Evolutionary conservation across 1,284 basidiomycete species (phyloP).

Genomic region (Cutaneotrichosporon sp.): DNA sequence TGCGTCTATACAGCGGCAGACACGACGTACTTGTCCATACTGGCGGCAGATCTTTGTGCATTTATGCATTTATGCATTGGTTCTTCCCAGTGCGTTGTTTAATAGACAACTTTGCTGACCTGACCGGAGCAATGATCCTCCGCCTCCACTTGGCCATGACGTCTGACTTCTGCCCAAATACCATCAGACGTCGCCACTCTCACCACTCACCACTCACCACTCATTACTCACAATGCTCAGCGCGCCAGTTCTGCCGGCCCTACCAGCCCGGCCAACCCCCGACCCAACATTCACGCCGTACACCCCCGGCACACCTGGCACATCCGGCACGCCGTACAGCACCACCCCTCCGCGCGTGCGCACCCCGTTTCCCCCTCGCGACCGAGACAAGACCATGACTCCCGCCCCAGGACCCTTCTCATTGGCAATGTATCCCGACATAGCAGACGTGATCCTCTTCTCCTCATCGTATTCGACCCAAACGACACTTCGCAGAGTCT

Average conservation of each 20-base stretch:
- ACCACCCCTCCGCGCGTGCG: not conserved
- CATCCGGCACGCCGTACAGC: not conserved
- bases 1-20: too few species aligned
- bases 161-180: too few species aligned
- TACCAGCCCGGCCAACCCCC: too few species aligned
- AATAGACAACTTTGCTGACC: too few species aligned
- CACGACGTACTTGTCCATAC: too few species aligned
- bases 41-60: too few species aligned
- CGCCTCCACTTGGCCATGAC: not conserved
- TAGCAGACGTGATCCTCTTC: not conserved
- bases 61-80: too few species aligned
- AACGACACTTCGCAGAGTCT: not conserved
- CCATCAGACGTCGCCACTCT: not conserved
- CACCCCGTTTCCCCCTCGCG: not conserved
- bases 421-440: constrained; percentile 10
- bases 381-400: not conserved
- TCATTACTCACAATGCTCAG: not conserved
- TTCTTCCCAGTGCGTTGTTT: too few species aligned
- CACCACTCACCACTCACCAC: not conserved
- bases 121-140: not conserved
- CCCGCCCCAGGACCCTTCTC: not conserved
- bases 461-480: not conserved
- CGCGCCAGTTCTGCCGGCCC: not conserved
- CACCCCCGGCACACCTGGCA: not conserved
- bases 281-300: too few species aligned